Evolutionary conservation across 2,329 filamentous ascomycete genomes (phyloP), one percentile per base, ranked within the genome.

Genomic region (Calonectria leucothoes): DNA sequence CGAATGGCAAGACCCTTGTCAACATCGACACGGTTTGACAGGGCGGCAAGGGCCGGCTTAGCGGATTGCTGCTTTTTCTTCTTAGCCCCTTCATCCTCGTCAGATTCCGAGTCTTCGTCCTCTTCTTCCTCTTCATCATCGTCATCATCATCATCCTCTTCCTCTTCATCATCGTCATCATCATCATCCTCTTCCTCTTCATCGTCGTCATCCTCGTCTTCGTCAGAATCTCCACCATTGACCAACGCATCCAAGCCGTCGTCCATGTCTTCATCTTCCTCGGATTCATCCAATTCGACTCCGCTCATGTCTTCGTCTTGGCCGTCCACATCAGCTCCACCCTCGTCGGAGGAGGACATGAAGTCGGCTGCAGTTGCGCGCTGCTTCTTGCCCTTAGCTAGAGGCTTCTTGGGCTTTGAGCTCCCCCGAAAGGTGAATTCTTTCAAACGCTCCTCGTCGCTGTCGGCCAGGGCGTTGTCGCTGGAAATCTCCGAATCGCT

Each of bases 1-100:
- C 95, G 96, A 45, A 99, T 94, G 0, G 96, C 96, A 69, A 90
- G 86, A 15, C 97, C 97, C 84, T 98, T 98, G 51, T 93, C 91
- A 6, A 94, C 92, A 82, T 98, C 97, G 29, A 78, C 72, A 57
- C 79, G 77, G 59, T 77, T 83, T 57, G 83, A 82, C 17, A 82
- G 69, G 17, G 79, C 81, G n/a, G 78, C 80, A 67, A 82, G 69
- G 23, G 78, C 75, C 7, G 82, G 82, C 55, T 80, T 90, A 31
- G 82, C 80, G 29, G 82, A 81, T 7, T 76, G 59, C 15, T 74
- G 72, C 70, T 78, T 75, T 14, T 68, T 71, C 57, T 83, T 80
- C 15, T 81, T 73, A 2, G 73, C 42, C 1, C 82, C 85, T 1
- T 85, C 83, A 0, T 84, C 83, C 0, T 84, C 84, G 0, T 83